Evolutionary conservation across 2,329 filamentous ascomycete genomes (phyloP), one percentile per base, ranked within the genome.

Genomic region (Magnaporthiopsis incrustans): DNA sequence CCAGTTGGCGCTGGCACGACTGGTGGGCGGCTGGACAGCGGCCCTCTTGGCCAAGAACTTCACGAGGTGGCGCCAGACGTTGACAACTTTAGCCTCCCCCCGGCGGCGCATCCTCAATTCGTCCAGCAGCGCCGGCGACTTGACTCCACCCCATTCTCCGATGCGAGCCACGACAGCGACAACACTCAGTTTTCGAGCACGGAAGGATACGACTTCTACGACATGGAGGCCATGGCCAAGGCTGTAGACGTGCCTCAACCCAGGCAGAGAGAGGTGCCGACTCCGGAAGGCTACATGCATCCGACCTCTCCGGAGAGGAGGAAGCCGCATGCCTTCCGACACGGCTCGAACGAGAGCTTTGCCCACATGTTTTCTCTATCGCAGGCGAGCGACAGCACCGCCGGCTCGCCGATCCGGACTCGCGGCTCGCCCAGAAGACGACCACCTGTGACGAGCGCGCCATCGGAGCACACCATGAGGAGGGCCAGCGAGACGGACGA

Each of bases 191-290:
- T 75, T n/a, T 82, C 81, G 15, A 82, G 77, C 69, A 84, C 81
- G 1, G 85, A 87, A 67, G 85, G 85, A 0, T 88, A 88, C 68
- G 85, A 88, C 71, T 88, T 88, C 69, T 88, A 88, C 70, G 86
- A 85, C 68, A 75, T 85, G 33, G 84, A 85, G n/a, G 81, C 77
- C 33, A 72, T 82, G 64, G 74, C 75, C 61, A 76, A 76, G 59
- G 82, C 81, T 8, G 82, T 86, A 60, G 82, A 86, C 66, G 81
- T 85, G 61, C 82, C 80, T 11, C 68, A 72, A 11, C 71, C 78
- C 7, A 77, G 73, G 63, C 38, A 58, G 26, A 77, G 75, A 67
- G 76, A 75, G 63, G 73, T 75, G 6, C 67, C 77, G 7, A 65
- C 65, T 22, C 71, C 72, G 26, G 69, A 76, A 65, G 77, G 75